Conservation (phyloP, 441 rosid genomes). For the Corymbia calophylla region DNA sequence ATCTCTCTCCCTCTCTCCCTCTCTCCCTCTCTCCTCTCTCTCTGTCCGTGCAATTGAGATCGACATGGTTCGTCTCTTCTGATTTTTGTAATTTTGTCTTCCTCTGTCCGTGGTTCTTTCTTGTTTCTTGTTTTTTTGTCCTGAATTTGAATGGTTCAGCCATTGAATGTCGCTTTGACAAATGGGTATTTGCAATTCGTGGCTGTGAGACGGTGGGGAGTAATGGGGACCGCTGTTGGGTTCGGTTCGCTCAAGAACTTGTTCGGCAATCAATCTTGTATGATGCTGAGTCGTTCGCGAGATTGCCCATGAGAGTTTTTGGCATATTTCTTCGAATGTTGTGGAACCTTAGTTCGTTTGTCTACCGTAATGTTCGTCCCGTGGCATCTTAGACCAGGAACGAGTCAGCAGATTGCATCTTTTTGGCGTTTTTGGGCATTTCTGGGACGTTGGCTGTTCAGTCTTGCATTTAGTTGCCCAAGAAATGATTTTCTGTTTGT, state of each 20-base stretch:
- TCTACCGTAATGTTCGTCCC: not conserved
- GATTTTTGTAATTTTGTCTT: not conserved
- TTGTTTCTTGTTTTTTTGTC: not conserved
- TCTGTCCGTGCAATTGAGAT: not conserved
- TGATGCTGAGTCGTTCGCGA: not conserved
- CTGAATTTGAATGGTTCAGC: not conserved
- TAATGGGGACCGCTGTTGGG: not conserved
- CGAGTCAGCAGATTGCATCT: not conserved
- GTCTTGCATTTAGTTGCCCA: not conserved
- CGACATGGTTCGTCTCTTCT: not conserved
- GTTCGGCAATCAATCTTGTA: not conserved
- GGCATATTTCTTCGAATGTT: not conserved
- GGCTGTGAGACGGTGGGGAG: not conserved
- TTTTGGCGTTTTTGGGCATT: not conserved
- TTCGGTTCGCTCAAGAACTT: not conserved
- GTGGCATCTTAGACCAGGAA: not conserved
- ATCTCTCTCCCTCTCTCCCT: not conserved
- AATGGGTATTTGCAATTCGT: not conserved
- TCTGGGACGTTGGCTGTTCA: not conserved
- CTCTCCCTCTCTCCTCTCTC: too few species aligned
- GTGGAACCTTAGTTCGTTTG: not conserved
- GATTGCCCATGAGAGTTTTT: not conserved
- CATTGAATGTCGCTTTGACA: not conserved
- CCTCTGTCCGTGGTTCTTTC: fast-evolving
- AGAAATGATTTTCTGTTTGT: not conserved